Conservation (phyloP, 192 early-diverging fungal species). For the Geranomyces variabilis region DNA sequence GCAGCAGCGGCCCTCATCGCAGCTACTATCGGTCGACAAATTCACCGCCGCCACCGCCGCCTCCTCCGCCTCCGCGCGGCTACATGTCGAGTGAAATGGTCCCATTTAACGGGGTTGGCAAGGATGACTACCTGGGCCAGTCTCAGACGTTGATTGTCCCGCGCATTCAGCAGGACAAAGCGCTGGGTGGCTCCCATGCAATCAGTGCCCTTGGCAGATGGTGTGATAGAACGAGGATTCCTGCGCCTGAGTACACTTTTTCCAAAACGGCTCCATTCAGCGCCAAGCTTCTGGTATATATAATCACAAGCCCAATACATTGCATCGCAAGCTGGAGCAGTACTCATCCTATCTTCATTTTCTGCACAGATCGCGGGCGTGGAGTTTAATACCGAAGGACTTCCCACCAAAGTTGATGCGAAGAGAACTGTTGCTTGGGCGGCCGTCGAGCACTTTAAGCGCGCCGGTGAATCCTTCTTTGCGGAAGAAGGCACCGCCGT, state of each 20-base stretch:
- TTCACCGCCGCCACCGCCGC: too few relatives aligned
- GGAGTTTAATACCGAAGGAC: background rate
- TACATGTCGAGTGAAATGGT: too few relatives aligned
- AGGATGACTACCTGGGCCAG: background rate
- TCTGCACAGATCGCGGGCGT: background rate
- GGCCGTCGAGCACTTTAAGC: constrained; percentile 2
- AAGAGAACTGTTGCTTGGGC: constrained; percentile 5
- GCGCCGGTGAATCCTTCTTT: background rate
- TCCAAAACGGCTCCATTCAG: background rate
- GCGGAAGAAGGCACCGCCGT: background rate
- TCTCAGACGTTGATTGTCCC: background rate
- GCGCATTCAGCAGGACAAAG: background rate
- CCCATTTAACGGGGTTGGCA: too few relatives aligned
- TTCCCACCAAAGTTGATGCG: background rate
- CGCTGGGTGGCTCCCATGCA: background rate
- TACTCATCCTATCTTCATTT: background rate
- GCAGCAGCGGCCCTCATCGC: too few relatives aligned
- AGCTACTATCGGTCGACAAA: too few relatives aligned
- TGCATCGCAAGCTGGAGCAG: background rate
- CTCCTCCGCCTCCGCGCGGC: too few relatives aligned
- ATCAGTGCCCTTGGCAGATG: background rate
- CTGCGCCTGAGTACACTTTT: background rate
- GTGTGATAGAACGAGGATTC: background rate
- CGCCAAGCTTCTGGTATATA: background rate
- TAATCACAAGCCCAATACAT: too few relatives aligned